A percentile compares a stretch with the other conserved stretches of the same genome.
phyloP scores from a whole-genome alignment of 2,329 filamentous ascomycete genomes.

The Onygenales sp. region DNA sequence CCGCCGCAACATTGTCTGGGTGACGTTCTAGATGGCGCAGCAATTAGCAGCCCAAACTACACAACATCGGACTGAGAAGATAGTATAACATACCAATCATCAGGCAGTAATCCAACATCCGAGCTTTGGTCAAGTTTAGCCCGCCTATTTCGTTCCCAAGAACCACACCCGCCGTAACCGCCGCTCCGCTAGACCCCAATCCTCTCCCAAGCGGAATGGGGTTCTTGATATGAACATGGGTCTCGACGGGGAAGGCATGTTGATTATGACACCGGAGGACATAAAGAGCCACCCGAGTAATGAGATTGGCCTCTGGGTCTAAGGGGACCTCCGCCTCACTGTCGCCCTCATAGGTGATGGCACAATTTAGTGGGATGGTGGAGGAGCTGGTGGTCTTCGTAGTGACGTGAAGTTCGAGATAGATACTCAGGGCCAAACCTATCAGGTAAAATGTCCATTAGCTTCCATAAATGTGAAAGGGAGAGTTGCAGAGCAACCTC shows the following conservation, averaged over 20 bases:
- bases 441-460: background rate
- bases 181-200: slow-evolving; percentile 88
- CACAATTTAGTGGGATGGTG: slow-evolving; percentile 66
- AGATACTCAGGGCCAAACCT: slow-evolving; percentile 84
- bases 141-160: slow-evolving; percentile 82
- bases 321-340: slow-evolving; percentile 66
- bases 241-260: slow-evolving; percentile 72
- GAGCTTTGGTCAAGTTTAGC: slow-evolving; percentile 64
- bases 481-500: background rate
- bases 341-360: slow-evolving; percentile 79
- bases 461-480: background rate
- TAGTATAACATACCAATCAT: slow-evolving; percentile 65
- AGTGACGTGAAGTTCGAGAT: slow-evolving; percentile 79
- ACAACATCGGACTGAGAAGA: slow-evolving; percentile 7
- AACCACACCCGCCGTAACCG: slow-evolving; percentile 90
- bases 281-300: slow-evolving; percentile 89
- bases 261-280: slow-evolving; percentile 87
- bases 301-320: slow-evolving; percentile 77
- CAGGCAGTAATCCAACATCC: slow-evolving; percentile 88
- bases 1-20: slow-evolving; percentile 89
- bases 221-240: slow-evolving; percentile 90
- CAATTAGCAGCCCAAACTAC: background rate
- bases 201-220: slow-evolving; percentile 88
- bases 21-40: slow-evolving; percentile 51
- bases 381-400: slow-evolving; percentile 48